These are phyloP conservation scores for Steccherinum ochraceum DNA, from an alignment of 768 basidiomycete genomes.

Conservation along the genomic window DNA sequence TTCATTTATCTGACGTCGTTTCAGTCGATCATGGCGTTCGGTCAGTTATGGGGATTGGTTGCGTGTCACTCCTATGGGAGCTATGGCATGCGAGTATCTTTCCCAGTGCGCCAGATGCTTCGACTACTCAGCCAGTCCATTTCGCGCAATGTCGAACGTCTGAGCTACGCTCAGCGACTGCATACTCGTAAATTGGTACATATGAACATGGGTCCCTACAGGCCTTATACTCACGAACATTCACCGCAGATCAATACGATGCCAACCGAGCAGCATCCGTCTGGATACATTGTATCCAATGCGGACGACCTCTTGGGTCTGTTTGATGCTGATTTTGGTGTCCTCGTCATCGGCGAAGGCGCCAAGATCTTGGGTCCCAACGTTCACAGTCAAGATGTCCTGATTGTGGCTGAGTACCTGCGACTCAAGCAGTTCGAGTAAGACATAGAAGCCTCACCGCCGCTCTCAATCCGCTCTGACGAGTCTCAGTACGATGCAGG, in stretches of 20 bases:
- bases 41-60: conserved; percentile 74
- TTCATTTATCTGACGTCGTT: not conserved
- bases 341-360: conserved; percentile 66
- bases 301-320: conserved; percentile 71
- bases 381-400: conserved; percentile 68
- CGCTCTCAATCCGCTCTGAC: not conserved
- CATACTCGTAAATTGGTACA: conserved; percentile 71
- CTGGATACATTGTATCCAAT: conserved; percentile 75
- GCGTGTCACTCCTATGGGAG: conserved; percentile 73
- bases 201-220: conserved; percentile 2
- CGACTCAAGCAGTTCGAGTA: conserved; percentile 66
- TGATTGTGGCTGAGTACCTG: conserved; percentile 76
- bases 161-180: conserved; percentile 71
- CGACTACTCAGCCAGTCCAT: conserved; percentile 74
- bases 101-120: conserved; percentile 79
- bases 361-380: conserved; percentile 66
- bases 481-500: conserved; percentile 51
- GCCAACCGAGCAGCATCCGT: conserved; percentile 59
- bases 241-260: conserved; percentile 59
- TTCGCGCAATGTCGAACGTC: conserved; percentile 70
- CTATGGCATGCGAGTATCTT: conserved; percentile 80
- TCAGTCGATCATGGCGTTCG: conserved; percentile 76
- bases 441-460: conserved; percentile 13
- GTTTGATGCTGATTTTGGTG: conserved; percentile 75
- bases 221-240: not conserved